Base-by-base conservation (phyloP, 257 asterid genomes). In the Nicotiana noctiflora region DNA sequence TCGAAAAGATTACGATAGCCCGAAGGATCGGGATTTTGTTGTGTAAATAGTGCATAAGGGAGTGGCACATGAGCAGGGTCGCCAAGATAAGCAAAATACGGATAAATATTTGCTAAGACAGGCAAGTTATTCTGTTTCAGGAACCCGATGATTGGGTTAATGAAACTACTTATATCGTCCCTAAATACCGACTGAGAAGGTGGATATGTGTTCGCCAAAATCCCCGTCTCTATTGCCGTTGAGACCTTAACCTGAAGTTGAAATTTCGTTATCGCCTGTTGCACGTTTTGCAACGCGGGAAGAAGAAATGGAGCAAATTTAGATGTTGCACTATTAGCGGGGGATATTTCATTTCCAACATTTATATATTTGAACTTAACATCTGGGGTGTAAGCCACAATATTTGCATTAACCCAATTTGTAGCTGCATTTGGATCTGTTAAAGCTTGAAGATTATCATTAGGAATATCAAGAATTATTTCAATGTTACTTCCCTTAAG, bases 301-400 rank as follows among this genome's bases (percentile, higher is more conserved):
- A 75, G 61, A 17, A 82, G 59, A 25, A 1, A 80, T 0, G 63
- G 78, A 15, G 81, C 79, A 10, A 56, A 51, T 7, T 25, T 10
- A 6, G 55, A 29, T n/a, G 77, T 11, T 19, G 6, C 7, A 44
- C 0, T 1, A 40, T 2, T 70, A 0, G 0, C 2, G 2, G 89
- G 78, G 25, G 52, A n/a, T 17, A 88, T 78, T 60, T 88, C 88
- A 15, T 90, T 90, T 15, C 93, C 91, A 8, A 84, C 88, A 4
- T 80, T 83, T 11, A 86, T 52, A 83, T 84, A 88, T 57, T 67
- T 83, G 84, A 90, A 84, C 2, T 56, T 85, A 49, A 90, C 86
- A 32, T 77, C 53, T 8, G 56, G 27, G 1, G 10, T 46, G 12
- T 77, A 82, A 6, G 4, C 21, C 9, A 10, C 59, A 0, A 88